Base-by-base conservation (phyloP, 2,329 filamentous ascomycete species). In the Trichoderma polysporum region DNA sequence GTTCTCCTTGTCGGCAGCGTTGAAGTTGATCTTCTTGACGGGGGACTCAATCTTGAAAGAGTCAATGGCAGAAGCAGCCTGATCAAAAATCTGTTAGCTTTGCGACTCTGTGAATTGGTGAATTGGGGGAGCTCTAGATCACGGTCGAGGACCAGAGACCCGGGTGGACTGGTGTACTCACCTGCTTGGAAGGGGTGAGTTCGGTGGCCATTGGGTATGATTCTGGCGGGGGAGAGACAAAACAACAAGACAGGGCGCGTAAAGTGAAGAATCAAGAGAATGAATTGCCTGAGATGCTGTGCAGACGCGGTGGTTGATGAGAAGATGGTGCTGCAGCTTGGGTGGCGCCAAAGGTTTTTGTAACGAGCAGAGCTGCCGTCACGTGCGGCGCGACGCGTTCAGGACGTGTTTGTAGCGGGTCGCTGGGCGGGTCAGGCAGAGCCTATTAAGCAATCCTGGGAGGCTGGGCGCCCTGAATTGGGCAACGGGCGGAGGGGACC, bases 41-140 rank as follows among this genome's bases (percentile, higher is more conserved):
- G 94, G 93, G 1, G 93, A 95, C 73, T 96, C 92, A 88, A 97
- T 96, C 83, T 94, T 96, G 79, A 98, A 86, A 73, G 88, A 88
- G 80, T 95, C 90, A 76, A 98, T 90, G 74, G 89, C 93, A 76
- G 92, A 90, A 75, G 93, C 91, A 83, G 91, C 91, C 94, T 98
- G 78, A 71, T 67, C 45, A 69, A 66, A 2, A 19, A n/a, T 2
- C 9, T 17, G 37, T 64, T 64, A 64, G 50, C 25, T 25, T 25
- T 10, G 41, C 2, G 8, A 5, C n/a, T 45, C 69, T 60, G 64
- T 67, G 73, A 82, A 78, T 41, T 13, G 12, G 64, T 67, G 73
- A 82, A 78, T 41, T 13, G 12, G 9, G 4, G 10, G 33, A 17
- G 6, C 31, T 27, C 27, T 10, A 31, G 45, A 52, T 31, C 54